Percentiles rank a stretch among this genome's conserved stretches.
Conservation (phyloP, 106 monocot genomes). For the Ottelia alismoides region DNA sequence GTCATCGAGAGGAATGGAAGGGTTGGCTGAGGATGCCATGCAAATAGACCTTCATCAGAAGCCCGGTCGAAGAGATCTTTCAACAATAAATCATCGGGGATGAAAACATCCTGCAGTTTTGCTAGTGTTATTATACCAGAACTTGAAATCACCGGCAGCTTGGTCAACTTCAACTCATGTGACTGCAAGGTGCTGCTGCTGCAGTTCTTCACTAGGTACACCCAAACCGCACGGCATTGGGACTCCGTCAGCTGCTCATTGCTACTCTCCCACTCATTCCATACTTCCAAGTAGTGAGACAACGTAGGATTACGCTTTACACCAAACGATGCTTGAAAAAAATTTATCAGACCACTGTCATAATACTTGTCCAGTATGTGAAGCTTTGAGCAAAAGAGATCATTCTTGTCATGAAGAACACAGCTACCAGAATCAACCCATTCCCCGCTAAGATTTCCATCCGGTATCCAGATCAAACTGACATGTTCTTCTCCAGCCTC, state of each 20-base stretch:
- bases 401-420: conserved; percentile 18
- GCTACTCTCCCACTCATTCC: conserved; percentile 26
- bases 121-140: conserved; percentile 6
- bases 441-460: conserved; percentile 10
- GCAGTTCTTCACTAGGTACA: conserved; percentile 15
- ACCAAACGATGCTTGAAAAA: conserved; percentile 15
- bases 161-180: conserved; percentile 1
- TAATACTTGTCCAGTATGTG: conserved; percentile 27
- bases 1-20: conserved; percentile 1
- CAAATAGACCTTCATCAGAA: conserved; percentile 4
- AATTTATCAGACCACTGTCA: conserved; percentile 4
- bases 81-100: conserved; percentile 31
- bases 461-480: conserved; percentile 28
- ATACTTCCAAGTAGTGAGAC: conserved; percentile 19
- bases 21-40: conserved; percentile 22
- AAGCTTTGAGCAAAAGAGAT: conserved; percentile 13
- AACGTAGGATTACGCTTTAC: conserved; percentile 10
- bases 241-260: background rate
- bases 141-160: conserved; percentile 10
- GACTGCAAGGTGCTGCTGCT: background rate
- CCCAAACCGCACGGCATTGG: conserved; percentile 28
- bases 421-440: conserved; percentile 24
- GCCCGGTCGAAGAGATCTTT: conserved; percentile 5
- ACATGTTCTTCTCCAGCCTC: conserved; percentile 5
- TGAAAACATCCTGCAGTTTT: conserved; percentile 19